Conservation (phyloP, 1,139 yeast genomes). For the Zygotorulaspora mrakii region DNA sequence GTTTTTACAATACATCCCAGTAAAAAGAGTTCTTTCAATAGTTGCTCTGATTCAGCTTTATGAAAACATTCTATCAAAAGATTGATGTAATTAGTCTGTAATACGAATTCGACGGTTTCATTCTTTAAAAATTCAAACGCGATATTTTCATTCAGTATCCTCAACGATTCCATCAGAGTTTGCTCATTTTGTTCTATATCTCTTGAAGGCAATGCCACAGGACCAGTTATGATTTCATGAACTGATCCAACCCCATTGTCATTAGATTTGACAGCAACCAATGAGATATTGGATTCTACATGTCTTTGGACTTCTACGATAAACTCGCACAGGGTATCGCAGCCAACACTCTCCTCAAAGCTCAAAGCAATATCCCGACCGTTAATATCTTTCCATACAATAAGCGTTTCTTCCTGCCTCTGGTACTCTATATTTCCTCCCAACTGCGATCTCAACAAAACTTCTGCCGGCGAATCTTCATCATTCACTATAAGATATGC, state of each 20-base stretch:
- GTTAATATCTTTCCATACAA: constrained; percentile 84
- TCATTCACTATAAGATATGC: constrained; percentile 69
- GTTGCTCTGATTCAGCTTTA: constrained; percentile 50
- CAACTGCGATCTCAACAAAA: constrained; percentile 60
- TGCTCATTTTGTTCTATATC: constrained; percentile 45
- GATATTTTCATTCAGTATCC: constrained; percentile 53
- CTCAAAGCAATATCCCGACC: constrained; percentile 85
- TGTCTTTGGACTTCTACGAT: constrained; percentile 64
- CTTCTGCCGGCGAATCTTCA: constrained; percentile 58
- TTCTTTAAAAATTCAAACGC: constrained; percentile 54
- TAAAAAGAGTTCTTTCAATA: constrained; percentile 53
- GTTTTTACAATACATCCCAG: constrained; percentile 73
- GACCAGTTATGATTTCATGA: constrained; percentile 75
- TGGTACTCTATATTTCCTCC: constrained; percentile 81
- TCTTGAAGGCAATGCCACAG: constrained; percentile 60
- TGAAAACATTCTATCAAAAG: constrained; percentile 53
- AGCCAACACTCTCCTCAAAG: constrained; percentile 90
- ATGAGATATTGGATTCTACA: constrained; percentile 63
- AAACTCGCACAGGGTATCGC: constrained; percentile 78
- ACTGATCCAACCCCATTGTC: constrained; percentile 44
- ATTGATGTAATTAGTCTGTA: constrained; percentile 50
- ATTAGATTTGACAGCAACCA: constrained; percentile 65
- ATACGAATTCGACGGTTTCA: constrained; percentile 49
- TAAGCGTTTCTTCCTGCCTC: constrained; percentile 88
- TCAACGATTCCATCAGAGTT: constrained; percentile 50